These are phyloP conservation scores for Saccharum officinarum DNA, from an alignment of 176 grass and related monocot genomes.

Conservation along the genomic window DNA sequence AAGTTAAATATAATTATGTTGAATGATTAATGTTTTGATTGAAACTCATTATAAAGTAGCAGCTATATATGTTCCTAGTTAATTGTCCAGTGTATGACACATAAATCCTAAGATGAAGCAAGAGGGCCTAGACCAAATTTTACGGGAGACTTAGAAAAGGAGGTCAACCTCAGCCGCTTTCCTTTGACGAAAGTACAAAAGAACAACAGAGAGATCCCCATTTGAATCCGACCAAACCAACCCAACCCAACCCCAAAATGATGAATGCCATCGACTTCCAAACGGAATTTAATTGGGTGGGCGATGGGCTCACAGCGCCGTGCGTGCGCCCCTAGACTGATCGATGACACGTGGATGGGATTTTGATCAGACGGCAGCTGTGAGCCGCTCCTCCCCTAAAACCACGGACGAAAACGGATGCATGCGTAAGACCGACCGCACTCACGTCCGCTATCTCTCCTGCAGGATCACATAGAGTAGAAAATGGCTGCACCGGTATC, in stretches of 20 bases:
- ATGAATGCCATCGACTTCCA: conserved; percentile 3
- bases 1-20: not conserved
- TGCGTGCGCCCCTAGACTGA: too few relatives aligned
- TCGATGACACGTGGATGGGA: too few relatives aligned
- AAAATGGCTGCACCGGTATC: too few relatives aligned
- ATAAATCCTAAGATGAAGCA: not conserved
- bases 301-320: too few relatives aligned
- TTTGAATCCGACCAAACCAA: conserved; percentile 59
- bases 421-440: too few relatives aligned
- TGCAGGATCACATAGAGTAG: too few relatives aligned
- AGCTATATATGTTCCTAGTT: not conserved
- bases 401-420: too few relatives aligned
- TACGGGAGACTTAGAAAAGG: not conserved
- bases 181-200: conserved; percentile 12
- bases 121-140: not conserved
- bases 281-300: too few relatives aligned
- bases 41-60: not conserved
- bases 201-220: not conserved
- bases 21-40: not conserved
- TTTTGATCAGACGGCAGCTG: too few relatives aligned
- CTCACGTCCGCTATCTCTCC: too few relatives aligned
- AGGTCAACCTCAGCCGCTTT: conserved; percentile 6
- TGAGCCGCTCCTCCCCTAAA: too few relatives aligned
- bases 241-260: not conserved
- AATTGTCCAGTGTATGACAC: not conserved